These are phyloP conservation scores for Pichia sp. DNA, from an alignment of 1,139 yeast species.

Conservation along the genomic window DNA sequence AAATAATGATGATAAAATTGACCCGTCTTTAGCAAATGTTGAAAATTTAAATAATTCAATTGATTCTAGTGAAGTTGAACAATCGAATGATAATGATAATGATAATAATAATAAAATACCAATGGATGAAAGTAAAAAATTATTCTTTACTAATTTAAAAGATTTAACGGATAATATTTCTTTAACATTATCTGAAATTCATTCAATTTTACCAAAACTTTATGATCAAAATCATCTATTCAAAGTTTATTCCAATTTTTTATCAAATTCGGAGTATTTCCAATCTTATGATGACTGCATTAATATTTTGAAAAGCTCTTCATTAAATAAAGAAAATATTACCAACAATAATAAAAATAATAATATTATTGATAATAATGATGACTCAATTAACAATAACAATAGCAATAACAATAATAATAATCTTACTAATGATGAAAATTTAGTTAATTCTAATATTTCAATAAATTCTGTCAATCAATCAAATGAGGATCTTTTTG, in stretches of 20 bases:
- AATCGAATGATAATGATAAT: background rate
- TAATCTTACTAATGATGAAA: background rate
- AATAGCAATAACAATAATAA: background rate
- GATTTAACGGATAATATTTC: slow-evolving; percentile 4
- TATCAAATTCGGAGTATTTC: background rate
- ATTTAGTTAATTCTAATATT: background rate
- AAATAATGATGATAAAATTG: slow-evolving; percentile 6
- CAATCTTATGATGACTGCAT: slow-evolving; percentile 6
- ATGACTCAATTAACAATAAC: background rate
- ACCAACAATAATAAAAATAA: no score
- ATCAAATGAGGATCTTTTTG: background rate
- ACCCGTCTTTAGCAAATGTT: slow-evolving; percentile 3
- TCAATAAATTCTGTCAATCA: no score
- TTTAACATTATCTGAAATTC: slow-evolving; percentile 2
- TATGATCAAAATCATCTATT: slow-evolving; percentile 4
- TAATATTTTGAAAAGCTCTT: background rate
- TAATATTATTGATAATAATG: background rate
- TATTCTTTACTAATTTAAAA: slow-evolving; percentile 2
- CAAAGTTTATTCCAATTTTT: slow-evolving; percentile 2
- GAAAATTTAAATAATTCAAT: background rate
- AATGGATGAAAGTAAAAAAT: background rate
- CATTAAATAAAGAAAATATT: background rate
- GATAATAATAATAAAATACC: background rate
- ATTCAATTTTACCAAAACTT: slow-evolving; percentile 6
- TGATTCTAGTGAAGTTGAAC: background rate